phyloP scores from a whole-genome alignment of 2,329 filamentous ascomycete genomes.

The Laburnicola sp. region DNA sequence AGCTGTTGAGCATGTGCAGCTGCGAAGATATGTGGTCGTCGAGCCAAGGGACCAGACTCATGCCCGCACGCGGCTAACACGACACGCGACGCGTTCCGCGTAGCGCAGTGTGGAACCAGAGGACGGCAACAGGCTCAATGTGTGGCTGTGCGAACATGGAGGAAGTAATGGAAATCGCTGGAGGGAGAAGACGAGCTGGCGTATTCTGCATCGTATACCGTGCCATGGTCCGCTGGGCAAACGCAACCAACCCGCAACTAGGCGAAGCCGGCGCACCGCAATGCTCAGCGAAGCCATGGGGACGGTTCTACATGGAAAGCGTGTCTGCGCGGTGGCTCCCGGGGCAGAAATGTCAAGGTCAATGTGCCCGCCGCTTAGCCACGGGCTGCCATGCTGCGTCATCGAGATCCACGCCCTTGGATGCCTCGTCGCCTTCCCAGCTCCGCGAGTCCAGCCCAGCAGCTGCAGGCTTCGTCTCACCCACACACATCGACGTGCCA shows the following conservation, averaged over 20 bases:
- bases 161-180: background rate
- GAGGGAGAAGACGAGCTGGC: background rate
- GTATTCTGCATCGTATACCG: too few relatives aligned
- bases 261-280: too few relatives aligned
- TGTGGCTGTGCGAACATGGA: background rate
- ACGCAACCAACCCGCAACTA: too few relatives aligned
- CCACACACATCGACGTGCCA: background rate
- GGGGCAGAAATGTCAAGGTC: too few relatives aligned
- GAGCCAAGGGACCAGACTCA: slow-evolving; percentile 26
- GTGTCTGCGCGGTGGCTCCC: too few relatives aligned
- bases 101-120: background rate
- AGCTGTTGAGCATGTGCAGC: slow-evolving; percentile 26
- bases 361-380: too few relatives aligned
- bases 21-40: slow-evolving; percentile 24
- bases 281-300: too few relatives aligned
- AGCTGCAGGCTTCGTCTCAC: background rate
- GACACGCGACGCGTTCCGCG: slow-evolving; percentile 5
- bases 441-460: too few relatives aligned
- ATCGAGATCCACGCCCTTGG: too few relatives aligned
- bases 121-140: background rate
- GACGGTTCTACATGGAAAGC: too few relatives aligned
- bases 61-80: slow-evolving; percentile 10
- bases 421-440: too few relatives aligned
- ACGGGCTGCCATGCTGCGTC: background rate
- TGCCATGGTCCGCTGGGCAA: too few relatives aligned